Base-by-base conservation (phyloP, 202 grass and related monocot genomes). In the Dendrocalamus latiflorus region DNA sequence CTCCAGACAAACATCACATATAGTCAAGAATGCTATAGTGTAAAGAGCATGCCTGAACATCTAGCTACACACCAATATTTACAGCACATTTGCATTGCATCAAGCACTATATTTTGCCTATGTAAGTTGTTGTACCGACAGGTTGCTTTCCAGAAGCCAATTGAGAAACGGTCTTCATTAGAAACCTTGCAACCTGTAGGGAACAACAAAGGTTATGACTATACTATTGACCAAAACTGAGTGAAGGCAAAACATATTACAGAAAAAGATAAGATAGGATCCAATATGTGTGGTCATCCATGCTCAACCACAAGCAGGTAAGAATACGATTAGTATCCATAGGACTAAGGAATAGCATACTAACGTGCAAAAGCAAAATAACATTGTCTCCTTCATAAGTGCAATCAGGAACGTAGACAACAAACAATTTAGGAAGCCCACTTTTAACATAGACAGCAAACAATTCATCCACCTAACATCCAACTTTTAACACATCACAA, bases 71-170 rank as follows among this genome's bases (percentile, higher is more conserved):
- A n/a, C n/a, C n/a, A n/a, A n/a, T n/a, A n/a, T n/a, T n/a, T n/a
- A n/a, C n/a, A n/a, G n/a, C 66, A 34, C 91, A 91, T 86, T 88
- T 98, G 87, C 79, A 90, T 56, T 93, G 89, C 89, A 91, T 83
- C 73, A 98, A 86, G 68, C 93, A 68, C 50, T 93, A 83, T 80
- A 87, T 75, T 43, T 89, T 98, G 57, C 87, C 85, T 88, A 98
- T 93, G 82, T 95, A 98, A 90, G 95, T 93, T 49, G 86, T 90
- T 50, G 95, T 95, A 14, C 95, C 95, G 17, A 95, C 91, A 75
- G 93, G 95, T 71, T 89, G 81, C 68, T 90, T 91, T 74, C 93
- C 91, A 59, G 95, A 86, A 48, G 84, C 75, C 79, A 98, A 83
- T 82, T 91, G 91, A 83, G 93, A 75, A 30, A 98, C 80, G 4